These are phyloP conservation scores for Pouteria glomerata DNA, from an alignment of 148 eudicot species.

Conservation along the genomic window DNA sequence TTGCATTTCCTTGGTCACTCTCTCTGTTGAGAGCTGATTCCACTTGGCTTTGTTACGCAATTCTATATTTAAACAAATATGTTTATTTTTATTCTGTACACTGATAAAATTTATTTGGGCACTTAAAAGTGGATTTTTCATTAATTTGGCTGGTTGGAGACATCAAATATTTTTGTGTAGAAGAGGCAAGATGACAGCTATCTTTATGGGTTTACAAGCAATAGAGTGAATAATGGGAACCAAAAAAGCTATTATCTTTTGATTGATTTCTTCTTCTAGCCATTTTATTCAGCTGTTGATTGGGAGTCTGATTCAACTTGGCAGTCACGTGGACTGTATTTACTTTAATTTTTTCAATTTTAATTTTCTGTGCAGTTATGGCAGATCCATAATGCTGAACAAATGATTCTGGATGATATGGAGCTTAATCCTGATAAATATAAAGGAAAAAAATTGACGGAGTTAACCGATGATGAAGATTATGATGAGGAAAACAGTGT, in stretches of 20 bases:
- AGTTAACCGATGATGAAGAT: slow-evolving; percentile 79
- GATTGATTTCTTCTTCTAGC: neutral
- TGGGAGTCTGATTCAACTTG: neutral
- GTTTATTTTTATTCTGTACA: neutral
- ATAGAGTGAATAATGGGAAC: neutral
- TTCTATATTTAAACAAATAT: neutral
- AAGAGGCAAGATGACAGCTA: too few relatives aligned
- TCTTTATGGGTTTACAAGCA: neutral
- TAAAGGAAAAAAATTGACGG: slow-evolving; percentile 58
- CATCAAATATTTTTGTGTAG: neutral
- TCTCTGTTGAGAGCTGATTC: neutral
- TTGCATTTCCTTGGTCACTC: too few relatives aligned
- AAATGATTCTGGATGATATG: slow-evolving; percentile 88
- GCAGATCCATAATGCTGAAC: slow-evolving; percentile 94
- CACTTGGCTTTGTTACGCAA: neutral
- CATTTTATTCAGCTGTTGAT: neutral
- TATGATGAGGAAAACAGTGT: slow-evolving; percentile 70
- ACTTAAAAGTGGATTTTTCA: neutral
- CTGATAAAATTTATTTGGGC: neutral
- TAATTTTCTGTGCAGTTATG: slow-evolving; percentile 55
- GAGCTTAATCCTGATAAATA: slow-evolving; percentile 85
- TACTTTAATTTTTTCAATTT: neutral
- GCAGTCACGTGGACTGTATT: neutral
- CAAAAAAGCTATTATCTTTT: neutral
- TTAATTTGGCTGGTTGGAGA: neutral